Percentiles rank a stretch among this genome's conserved stretches.
Conservation (phyloP, 176 grass and related monocot species). For the Avena sativa region DNA sequence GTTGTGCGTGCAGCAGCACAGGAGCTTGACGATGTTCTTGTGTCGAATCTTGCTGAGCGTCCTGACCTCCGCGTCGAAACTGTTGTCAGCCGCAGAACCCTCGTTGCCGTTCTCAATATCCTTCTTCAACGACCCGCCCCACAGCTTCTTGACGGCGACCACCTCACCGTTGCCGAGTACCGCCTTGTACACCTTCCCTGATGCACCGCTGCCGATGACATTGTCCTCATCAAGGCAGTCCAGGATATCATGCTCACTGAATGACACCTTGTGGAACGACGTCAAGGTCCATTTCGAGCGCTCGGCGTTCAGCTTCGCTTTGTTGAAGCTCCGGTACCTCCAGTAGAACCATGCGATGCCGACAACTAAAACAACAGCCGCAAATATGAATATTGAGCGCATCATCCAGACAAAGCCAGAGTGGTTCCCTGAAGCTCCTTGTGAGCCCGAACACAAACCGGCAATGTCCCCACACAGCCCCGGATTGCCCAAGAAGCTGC, state of each 20-base stretch:
- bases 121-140: constrained; percentile 41
- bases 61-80: constrained; percentile 80
- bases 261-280: constrained; percentile 91
- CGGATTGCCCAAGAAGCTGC: constrained; percentile 77
- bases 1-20: constrained; percentile 75
- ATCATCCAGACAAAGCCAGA: constrained; percentile 60
- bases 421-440: neutral
- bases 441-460: constrained; percentile 41
- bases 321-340: constrained; percentile 62
- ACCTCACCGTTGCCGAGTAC: constrained; percentile 69
- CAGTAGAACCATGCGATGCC: constrained; percentile 76
- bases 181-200: constrained; percentile 91
- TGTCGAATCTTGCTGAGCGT: constrained; percentile 91
- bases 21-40: constrained; percentile 93
- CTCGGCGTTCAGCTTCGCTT: constrained; percentile 43
- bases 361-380: constrained; percentile 48
- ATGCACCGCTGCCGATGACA: constrained; percentile 74
- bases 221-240: constrained; percentile 77
- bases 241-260: constrained; percentile 86
- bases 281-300: constrained; percentile 83
- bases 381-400: constrained; percentile 62
- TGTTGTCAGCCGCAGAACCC: constrained; percentile 29
- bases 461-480: constrained; percentile 61
- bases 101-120: constrained; percentile 29
- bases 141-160: constrained; percentile 85